Evolutionary conservation across 2,329 filamentous ascomycete species (phyloP).

Genomic region (Ciborinia camelliae): DNA sequence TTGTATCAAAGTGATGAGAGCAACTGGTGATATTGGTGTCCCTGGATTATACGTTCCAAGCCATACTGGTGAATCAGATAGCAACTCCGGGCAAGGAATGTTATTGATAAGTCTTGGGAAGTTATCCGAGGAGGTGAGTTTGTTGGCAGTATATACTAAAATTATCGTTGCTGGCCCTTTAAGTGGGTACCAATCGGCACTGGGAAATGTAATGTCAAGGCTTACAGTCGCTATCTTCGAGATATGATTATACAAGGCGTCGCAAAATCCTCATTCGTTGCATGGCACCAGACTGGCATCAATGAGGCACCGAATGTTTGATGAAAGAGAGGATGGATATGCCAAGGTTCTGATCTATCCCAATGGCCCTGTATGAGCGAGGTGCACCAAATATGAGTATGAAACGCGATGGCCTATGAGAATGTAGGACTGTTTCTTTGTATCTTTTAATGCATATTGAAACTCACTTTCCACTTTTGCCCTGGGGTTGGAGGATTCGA

Average conservation of each 20-base stretch:
- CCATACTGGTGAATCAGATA: slow-evolving; percentile 61
- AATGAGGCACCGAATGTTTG: slow-evolving; percentile 60
- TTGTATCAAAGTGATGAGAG: slow-evolving; percentile 33
- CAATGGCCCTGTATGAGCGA: slow-evolving; percentile 32
- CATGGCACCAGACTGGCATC: slow-evolving; percentile 61
- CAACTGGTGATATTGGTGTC: slow-evolving; percentile 36
- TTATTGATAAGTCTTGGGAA: slow-evolving; percentile 64
- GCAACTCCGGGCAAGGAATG: slow-evolving; percentile 58
- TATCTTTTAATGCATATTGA: too few relatives aligned
- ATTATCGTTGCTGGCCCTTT: background rate
- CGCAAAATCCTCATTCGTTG: slow-evolving; percentile 64
- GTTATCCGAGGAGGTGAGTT: slow-evolving; percentile 60
- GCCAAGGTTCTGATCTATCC: slow-evolving; percentile 10
- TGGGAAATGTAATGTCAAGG: slow-evolving; percentile 66
- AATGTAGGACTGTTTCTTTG: too few relatives aligned
- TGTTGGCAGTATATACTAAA: background rate
- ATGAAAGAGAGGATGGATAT: slow-evolving; percentile 48
- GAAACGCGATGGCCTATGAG: background rate
- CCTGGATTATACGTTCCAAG: slow-evolving; percentile 40
- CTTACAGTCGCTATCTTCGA: slow-evolving; percentile 63
- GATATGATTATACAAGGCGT: slow-evolving; percentile 62
- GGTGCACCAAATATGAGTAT: background rate
- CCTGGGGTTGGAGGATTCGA: background rate
- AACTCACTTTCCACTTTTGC: background rate
- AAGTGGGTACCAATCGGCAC: slow-evolving; percentile 58